Conservation (phyloP, 2,329 filamentous ascomycete species). For the Westerdykella aurantiaca region DNA sequence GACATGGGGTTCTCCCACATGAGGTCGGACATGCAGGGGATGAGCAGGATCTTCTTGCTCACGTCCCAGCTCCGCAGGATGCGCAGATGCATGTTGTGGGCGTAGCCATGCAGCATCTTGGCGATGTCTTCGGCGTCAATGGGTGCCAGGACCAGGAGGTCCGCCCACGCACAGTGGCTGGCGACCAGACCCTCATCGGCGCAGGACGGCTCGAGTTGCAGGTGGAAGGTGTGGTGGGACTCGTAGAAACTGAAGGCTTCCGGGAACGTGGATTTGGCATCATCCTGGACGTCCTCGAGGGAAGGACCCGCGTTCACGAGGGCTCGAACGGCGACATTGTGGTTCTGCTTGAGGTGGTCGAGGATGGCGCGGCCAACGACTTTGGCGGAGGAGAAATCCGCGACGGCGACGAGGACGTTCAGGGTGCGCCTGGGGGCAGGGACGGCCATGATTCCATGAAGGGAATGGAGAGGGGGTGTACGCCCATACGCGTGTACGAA, state of each 20-base stretch:
- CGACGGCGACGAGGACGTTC: constrained; percentile 58
- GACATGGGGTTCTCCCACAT: constrained; percentile 92
- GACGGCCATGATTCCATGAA: constrained; percentile 10
- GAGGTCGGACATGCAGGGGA: constrained; percentile 80
- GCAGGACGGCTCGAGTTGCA: constrained; percentile 20
- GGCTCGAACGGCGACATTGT: constrained; percentile 50
- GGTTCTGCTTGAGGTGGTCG: constrained; percentile 61
- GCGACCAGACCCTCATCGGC: constrained; percentile 50
- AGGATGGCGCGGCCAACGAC: constrained; percentile 59
- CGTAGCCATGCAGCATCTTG: constrained; percentile 80
- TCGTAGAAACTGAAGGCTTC: no score
- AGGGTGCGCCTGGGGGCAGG: constrained; percentile 19
- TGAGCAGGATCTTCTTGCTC: constrained; percentile 75
- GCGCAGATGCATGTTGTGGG: constrained; percentile 73
- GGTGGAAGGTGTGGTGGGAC: constrained; percentile 23
- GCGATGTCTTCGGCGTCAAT: constrained; percentile 79
- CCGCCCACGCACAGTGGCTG: constrained; percentile 79
- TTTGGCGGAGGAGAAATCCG: constrained; percentile 59
- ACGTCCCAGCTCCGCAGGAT: constrained; percentile 82
- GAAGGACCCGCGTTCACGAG: constrained; percentile 20
- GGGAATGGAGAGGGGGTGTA: neutral
- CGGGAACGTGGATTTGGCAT: no score
- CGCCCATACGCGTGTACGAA: no score
- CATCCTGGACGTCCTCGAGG: constrained; percentile 17
- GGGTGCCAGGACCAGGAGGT: constrained; percentile 76